Conservation (phyloP, 495 filamentous ascomycete species). For the Penicillium manginii region DNA sequence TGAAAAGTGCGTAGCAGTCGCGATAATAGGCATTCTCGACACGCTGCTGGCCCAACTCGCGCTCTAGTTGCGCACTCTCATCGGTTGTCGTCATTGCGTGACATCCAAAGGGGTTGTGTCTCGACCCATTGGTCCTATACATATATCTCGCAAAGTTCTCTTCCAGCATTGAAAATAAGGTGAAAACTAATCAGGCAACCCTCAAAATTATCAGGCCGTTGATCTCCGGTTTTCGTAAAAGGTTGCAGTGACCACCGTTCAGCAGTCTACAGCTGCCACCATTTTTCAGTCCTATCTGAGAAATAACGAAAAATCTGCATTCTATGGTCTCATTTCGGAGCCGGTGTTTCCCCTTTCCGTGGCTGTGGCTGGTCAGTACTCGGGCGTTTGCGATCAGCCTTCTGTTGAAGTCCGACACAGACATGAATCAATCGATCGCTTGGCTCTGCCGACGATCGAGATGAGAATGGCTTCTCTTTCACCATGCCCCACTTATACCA, state of each 20-base stretch:
- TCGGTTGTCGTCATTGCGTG: slow-evolving; percentile 5
- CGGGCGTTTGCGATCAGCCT: too few relatives aligned
- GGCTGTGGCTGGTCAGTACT: too few relatives aligned
- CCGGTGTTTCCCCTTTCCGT: too few relatives aligned
- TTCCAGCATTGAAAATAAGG: not conserved
- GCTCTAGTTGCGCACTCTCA: slow-evolving; percentile 4
- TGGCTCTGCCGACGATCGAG: too few relatives aligned
- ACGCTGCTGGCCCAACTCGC: slow-evolving; percentile 7
- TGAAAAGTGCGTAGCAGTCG: slow-evolving; percentile 11
- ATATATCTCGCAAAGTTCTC: not conserved
- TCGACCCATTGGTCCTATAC: not conserved
- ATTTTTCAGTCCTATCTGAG: not conserved
- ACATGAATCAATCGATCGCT: too few relatives aligned
- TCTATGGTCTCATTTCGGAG: too few relatives aligned
- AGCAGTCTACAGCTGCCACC: not conserved
- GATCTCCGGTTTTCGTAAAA: not conserved
- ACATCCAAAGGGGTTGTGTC: not conserved
- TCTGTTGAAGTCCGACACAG: too few relatives aligned
- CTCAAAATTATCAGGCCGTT: not conserved
- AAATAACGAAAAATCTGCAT: too few relatives aligned
- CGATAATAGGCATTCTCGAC: slow-evolving; percentile 9
- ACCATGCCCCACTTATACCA: too few relatives aligned
- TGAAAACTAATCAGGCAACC: too few relatives aligned
- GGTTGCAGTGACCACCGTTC: not conserved
- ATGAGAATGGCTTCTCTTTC: too few relatives aligned